Percentiles rank a stretch among this genome's conserved stretches.
phyloP scores from a whole-genome alignment of 2,329 filamentous ascomycete genomes.

The Neoascochyta sp. region DNA sequence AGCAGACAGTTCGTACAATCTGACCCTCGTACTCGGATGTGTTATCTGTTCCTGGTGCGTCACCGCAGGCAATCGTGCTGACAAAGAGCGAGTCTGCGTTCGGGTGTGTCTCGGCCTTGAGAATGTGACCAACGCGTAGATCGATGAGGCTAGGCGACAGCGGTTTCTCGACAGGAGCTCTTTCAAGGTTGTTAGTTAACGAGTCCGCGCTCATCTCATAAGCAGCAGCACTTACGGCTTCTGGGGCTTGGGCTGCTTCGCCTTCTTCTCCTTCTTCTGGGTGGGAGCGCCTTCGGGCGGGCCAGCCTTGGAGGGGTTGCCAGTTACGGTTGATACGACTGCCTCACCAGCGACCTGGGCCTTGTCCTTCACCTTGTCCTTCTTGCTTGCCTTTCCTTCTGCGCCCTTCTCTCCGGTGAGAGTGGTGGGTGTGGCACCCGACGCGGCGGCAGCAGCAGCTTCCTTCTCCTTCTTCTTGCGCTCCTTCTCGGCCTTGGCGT shows the following conservation, averaged over 20 bases:
- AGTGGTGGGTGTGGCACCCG: slow-evolving; percentile 43
- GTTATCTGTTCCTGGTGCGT: slow-evolving; percentile 79
- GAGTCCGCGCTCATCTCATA: too few species aligned
- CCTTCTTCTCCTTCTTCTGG: slow-evolving; percentile 80
- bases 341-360: slow-evolving; percentile 53
- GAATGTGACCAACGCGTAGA: slow-evolving; percentile 92
- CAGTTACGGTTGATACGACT: slow-evolving; percentile 45
- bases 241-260: slow-evolving; percentile 74
- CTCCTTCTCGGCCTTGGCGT: slow-evolving; percentile 94
- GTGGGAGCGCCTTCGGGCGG: slow-evolving; percentile 43
- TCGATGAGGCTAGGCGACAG: slow-evolving; percentile 85
- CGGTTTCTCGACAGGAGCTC: slow-evolving; percentile 63
- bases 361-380: slow-evolving; percentile 49
- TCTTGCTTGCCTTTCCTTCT: slow-evolving; percentile 46
- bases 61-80: slow-evolving; percentile 91
- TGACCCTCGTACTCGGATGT: slow-evolving; percentile 89
- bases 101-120: slow-evolving; percentile 92
- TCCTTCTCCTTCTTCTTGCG: slow-evolving; percentile 95
- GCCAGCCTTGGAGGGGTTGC: slow-evolving; percentile 32
- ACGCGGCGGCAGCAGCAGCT: slow-evolving; percentile 51
- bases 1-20: slow-evolving; percentile 91
- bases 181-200: slow-evolving; percentile 26
- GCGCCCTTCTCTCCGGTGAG: slow-evolving; percentile 25
- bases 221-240: slow-evolving; percentile 41
- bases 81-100: slow-evolving; percentile 96